Base-by-base conservation (phyloP, 164 flowering plant genomes). In the Aristolochia contorta region DNA sequence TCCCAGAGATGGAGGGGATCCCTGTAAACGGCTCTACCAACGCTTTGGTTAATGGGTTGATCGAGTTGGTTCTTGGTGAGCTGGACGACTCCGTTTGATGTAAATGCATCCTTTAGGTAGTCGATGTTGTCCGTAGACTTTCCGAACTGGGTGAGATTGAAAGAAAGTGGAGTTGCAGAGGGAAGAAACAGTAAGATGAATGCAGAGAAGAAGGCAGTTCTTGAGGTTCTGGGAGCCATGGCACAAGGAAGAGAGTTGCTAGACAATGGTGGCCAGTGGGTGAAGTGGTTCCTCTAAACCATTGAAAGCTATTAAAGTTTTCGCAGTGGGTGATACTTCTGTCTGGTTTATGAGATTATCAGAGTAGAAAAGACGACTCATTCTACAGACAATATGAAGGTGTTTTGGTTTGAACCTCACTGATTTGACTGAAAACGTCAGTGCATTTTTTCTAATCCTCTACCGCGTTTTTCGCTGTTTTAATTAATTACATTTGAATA, bases 1-100 rank as follows among this genome's bases (percentile, higher is more conserved):
- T 81, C 79, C 75, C 79, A 79, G 0, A 83, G 80, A 4, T 46
- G 79, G 41, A 83, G 24, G 0, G 73, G 72, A 1, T 71, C 12
- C 2, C 12, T 22, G 59, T 71, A 83, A 0, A 65, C 60, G 16
- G 73, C 75, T 15, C 77, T 65, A 1, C 85, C 85, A 0, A 60
- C 54, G 51, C 74, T 77, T 14, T 25, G 0, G 7, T 30, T 32
- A 0, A 66, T 22, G 15, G 55, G 0, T 14, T 15, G 63, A 18
- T 65, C 64, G 1, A 3, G 22, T 47, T 59, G 67, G 48, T 71
- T 72, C 23, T 10, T 61, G 12, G 78, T 75, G 50, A 77, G 71
- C 43, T 72, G 70, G 46, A 77, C 22, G 56, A 32, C 65, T 13
- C 3, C 25, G 45, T 22, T 30, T 14, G 12, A 19, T 8, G 63